These are phyloP conservation scores for Cardamine chenopodiifolia DNA, from an alignment of 345 rosid species.

Conservation along the genomic window DNA sequence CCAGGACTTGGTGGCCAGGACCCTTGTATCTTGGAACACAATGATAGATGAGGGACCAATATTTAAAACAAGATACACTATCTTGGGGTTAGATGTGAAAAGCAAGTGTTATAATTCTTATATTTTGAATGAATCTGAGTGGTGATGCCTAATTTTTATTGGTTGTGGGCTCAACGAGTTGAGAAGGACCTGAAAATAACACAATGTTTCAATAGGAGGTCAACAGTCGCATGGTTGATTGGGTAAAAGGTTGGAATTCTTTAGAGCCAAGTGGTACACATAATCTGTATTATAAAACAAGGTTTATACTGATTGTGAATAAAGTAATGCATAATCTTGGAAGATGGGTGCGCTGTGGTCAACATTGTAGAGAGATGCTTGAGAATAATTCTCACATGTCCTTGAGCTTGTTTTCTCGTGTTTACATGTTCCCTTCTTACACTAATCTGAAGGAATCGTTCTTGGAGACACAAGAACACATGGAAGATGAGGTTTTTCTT, in stretches of 20 bases:
- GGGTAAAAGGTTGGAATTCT: not conserved
- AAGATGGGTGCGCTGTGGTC: slow-evolving; percentile 12
- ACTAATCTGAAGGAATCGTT: slow-evolving; percentile 8
- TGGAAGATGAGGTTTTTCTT: slow-evolving; percentile 4
- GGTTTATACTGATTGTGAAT: slow-evolving; percentile 8
- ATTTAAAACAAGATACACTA: not conserved
- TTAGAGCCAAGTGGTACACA: not conserved
- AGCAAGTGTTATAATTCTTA: not conserved
- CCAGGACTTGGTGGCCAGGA: not conserved
- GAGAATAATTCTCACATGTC: not conserved
- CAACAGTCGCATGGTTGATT: not conserved
- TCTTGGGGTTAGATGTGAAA: not conserved
- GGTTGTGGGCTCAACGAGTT: not conserved
- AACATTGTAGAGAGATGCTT: not conserved
- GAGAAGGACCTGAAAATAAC: slow-evolving; percentile 18
- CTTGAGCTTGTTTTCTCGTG: slow-evolving; percentile 11
- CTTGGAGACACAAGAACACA: not conserved
- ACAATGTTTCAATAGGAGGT: slow-evolving; percentile 31
- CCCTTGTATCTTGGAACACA: not conserved
- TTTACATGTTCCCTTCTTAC: not conserved
- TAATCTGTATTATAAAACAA: not conserved
- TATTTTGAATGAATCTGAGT: not conserved
- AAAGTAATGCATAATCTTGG: slow-evolving; percentile 26
- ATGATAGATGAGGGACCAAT: not conserved
- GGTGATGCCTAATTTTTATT: not conserved